Evolutionary conservation across 805 yeast species (phyloP), one percentile per base, ranked within the genome.

Genomic region (Yamadazyma scolyti): DNA sequence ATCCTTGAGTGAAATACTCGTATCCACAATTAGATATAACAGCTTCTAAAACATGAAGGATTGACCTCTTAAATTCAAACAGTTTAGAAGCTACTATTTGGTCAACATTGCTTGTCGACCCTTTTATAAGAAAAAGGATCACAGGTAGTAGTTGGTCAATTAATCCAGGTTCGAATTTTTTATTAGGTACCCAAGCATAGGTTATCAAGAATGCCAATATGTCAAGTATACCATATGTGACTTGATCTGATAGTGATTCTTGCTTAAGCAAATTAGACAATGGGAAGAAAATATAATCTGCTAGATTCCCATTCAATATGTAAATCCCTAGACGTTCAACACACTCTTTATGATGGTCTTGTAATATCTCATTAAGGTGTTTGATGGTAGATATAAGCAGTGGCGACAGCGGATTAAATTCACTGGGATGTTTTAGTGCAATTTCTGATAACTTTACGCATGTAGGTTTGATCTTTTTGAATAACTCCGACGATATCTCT

Each of bases 261-360:
- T 48, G 55, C 37, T 61, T 57, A 14, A 65, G 39, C 18, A 61
- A 38, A 27, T 42, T 48, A 4, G 68, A 50, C 10, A 65, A 20
- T 2, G 72, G 72, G 30, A 58, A 61, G 37, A 65, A 65, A 2
- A 65, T 46, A 36, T 65, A 65, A 46, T 65, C 71, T 0, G 68
- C 70, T 7, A 65, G 32, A 12, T 51, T 58, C 4, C 53, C 33
- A 3, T 63, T 47, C 2, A 65, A 26, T 2, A 40, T 26, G 35
- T 59, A 63, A 30, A 23, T 9, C 20, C 23, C 21, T 11, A 13
- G 16, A 14, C 15, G 11, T 4, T 9, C 15, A 10, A 29, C 21
- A 13, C 25, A 22, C 4, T 25, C 23, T 16, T 36, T 24, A 30
- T 50, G 57, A 6, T 54, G 58, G 8, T 29, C 19, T 3, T 43